These are phyloP conservation scores for Harringtonia aguacate DNA, from an alignment of 2,329 filamentous ascomycete genomes.

Conservation along the genomic window DNA sequence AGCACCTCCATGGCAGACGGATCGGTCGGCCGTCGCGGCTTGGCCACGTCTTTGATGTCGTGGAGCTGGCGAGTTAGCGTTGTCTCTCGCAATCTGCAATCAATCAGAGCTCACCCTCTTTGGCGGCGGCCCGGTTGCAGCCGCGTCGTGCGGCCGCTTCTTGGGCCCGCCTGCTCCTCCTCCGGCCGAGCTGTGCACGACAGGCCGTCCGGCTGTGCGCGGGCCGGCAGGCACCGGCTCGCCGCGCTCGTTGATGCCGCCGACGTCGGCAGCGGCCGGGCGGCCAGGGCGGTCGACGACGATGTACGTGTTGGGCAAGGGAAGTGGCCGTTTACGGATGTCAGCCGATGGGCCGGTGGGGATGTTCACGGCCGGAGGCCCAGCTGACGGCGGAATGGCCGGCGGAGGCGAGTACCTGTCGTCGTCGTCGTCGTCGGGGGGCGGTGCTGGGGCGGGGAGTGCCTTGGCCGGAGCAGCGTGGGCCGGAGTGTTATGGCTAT, in stretches of 20 bases:
- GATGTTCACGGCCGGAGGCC: no score
- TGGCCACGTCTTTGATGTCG: slow-evolving; percentile 4
- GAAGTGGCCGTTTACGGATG: slow-evolving; percentile 9
- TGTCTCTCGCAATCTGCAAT: background rate
- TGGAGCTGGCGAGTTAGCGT: no score
- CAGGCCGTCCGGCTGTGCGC: slow-evolving; percentile 16
- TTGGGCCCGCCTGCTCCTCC: slow-evolving; percentile 15
- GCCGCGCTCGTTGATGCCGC: slow-evolving; percentile 19
- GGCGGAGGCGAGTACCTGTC: slow-evolving; percentile 9
- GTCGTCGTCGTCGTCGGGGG: slow-evolving; percentile 3
- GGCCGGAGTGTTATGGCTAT: background rate
- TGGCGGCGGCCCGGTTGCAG: slow-evolving; percentile 17
- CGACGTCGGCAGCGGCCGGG: slow-evolving; percentile 9
- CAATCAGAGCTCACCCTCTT: slow-evolving; percentile 29
- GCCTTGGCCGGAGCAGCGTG: no score
- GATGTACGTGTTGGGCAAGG: slow-evolving; percentile 9
- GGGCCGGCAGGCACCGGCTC: slow-evolving; percentile 14
- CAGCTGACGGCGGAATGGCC: slow-evolving; percentile 2
- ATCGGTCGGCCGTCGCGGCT: slow-evolving; percentile 23
- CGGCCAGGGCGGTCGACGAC: slow-evolving; percentile 6
- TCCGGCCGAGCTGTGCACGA: slow-evolving; percentile 26
- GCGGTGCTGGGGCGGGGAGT: no score
- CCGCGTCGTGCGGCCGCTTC: slow-evolving; percentile 32
- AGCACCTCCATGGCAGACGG: slow-evolving; percentile 42
- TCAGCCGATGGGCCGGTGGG: no score